Conservation (phyloP, 139 green algal genomes). For the Axilococcus clingmanii region DNA sequence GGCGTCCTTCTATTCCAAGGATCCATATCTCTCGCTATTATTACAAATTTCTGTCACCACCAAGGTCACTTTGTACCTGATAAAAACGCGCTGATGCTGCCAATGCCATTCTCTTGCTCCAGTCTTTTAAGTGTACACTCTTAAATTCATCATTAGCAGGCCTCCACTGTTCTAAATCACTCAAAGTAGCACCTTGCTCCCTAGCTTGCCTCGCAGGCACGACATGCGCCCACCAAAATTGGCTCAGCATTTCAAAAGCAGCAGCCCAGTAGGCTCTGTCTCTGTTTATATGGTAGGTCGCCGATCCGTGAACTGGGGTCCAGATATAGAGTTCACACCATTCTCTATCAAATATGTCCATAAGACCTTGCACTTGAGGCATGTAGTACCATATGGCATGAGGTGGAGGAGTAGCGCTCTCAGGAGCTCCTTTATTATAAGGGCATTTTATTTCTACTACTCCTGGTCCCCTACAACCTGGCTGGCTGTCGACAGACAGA, state of each 20-base stretch:
- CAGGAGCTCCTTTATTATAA: conserved; percentile 44
- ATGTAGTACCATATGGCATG: conserved; percentile 60
- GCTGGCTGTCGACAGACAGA: neutral
- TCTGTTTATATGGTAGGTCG: conserved; percentile 48
- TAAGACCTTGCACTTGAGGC: conserved; percentile 57
- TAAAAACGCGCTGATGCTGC: conserved; percentile 19
- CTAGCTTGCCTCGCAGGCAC: conserved; percentile 36
- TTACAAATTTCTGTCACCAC: neutral
- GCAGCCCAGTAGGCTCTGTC: conserved; percentile 58
- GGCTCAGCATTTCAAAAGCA: conserved; percentile 43
- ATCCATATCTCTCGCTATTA: neutral
- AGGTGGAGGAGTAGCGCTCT: conserved; percentile 20
- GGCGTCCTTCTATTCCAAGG: neutral
- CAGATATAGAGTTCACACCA: conserved; percentile 53
- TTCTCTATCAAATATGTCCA: conserved; percentile 61
- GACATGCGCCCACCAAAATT: conserved; percentile 60
- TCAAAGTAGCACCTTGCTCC: neutral
- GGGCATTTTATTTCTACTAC: conserved; percentile 71
- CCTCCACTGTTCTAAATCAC: neutral
- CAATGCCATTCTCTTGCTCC: conserved; percentile 29
- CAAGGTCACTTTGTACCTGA: neutral
- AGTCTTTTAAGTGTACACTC: conserved; percentile 12
- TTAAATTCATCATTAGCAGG: neutral
- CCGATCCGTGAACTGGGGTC: conserved; percentile 37
- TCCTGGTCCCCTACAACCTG: conserved; percentile 13